Base-by-base conservation (phyloP, 331 rosid genomes). In the Quercus lobata region DNA sequence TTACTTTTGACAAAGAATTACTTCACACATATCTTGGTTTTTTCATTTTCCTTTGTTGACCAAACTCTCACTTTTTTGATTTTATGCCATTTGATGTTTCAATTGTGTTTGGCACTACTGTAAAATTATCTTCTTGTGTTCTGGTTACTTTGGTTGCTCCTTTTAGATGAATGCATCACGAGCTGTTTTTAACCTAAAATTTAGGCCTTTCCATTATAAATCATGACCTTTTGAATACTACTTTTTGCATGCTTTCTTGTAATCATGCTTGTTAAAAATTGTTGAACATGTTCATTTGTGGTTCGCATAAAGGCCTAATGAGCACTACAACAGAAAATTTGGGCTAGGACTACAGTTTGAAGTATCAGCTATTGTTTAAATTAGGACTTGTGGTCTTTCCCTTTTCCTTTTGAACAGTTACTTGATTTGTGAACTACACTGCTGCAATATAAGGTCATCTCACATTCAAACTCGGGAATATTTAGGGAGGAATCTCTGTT, bases 301-400 rank as follows among this genome's bases (percentile, higher is more conserved):
- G 91, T 93, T 80, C 92, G 97, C 53, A 90, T 95, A 82, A 93
- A 95, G 88, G 96, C 86, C 61, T 91, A 92, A 91, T 75, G 80
- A 74, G 37, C 62, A 69, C 78, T 58, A 71, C 52, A 10, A 11
- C 15, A 41, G 52, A 32, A 57, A 55, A 22, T 83, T 80, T 66
- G 73, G 52, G 52, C 4, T 10, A 44, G 32, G 71, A 57, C 30
- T 71, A 71, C 69, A 57, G 61, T 76, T 78, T 72, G 65, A 74
- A 62, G 68, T 76, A 69, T 83, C 71, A 60, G 72, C 75, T 71
- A 54, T 75, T 74, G 72, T 35, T 57, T 57, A 52, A 53, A 77
- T 69, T 21, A 30, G 81, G 32, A 60, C 70, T 69, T 72, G 35
- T 74, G 68, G 15, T 4, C 7, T 22, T 83, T 73, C 41, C 57